Percentiles rank a stretch among this genome's conserved stretches.
These are phyloP conservation scores for Triticum turgidum DNA, from an alignment of 176 grass and related monocot genomes.

Conservation along the genomic window DNA sequence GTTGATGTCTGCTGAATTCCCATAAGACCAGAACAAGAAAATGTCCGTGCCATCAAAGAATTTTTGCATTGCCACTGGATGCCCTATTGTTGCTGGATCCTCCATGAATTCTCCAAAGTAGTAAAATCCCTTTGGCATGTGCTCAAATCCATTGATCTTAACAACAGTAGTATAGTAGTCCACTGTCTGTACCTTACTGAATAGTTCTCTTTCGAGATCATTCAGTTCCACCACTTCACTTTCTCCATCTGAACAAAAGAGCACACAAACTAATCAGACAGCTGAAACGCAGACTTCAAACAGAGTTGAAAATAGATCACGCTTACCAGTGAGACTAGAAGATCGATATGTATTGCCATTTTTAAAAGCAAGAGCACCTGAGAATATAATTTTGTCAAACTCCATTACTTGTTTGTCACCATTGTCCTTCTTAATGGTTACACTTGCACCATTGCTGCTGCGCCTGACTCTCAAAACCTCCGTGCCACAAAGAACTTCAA, in stretches of 20 bases:
- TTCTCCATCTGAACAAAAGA: slow-evolving; percentile 49
- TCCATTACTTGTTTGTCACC: slow-evolving; percentile 44
- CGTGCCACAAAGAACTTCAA: slow-evolving; percentile 50
- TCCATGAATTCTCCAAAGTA: slow-evolving; percentile 78
- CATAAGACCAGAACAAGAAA: slow-evolving; percentile 84
- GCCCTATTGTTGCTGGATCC: slow-evolving; percentile 61
- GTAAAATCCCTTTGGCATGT: slow-evolving; percentile 68
- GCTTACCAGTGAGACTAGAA: slow-evolving; percentile 46
- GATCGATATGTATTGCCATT: slow-evolving; percentile 70
- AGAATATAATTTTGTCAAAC: slow-evolving; percentile 76
- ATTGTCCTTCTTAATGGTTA: slow-evolving; percentile 44
- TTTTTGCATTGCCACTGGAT: slow-evolving; percentile 77
- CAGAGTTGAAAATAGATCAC: slow-evolving; percentile 21
- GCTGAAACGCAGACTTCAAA: slow-evolving; percentile 13
- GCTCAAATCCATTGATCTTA: slow-evolving; percentile 62
- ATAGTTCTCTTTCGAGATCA: slow-evolving; percentile 64
- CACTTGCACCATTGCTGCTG: slow-evolving; percentile 21
- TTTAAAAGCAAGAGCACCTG: slow-evolving; percentile 59
- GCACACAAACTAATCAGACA: slow-evolving; percentile 26
- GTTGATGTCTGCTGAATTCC: slow-evolving; percentile 61
- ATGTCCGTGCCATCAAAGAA: slow-evolving; percentile 63
- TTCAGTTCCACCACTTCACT: slow-evolving; percentile 63
- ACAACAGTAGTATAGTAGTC: slow-evolving; percentile 75
- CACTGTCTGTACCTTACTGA: slow-evolving; percentile 63
- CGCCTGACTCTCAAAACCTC: slow-evolving; percentile 56